phyloP scores from a whole-genome alignment of 2,329 filamentous ascomycete genomes.

The Chaetomiaceae sp. region DNA sequence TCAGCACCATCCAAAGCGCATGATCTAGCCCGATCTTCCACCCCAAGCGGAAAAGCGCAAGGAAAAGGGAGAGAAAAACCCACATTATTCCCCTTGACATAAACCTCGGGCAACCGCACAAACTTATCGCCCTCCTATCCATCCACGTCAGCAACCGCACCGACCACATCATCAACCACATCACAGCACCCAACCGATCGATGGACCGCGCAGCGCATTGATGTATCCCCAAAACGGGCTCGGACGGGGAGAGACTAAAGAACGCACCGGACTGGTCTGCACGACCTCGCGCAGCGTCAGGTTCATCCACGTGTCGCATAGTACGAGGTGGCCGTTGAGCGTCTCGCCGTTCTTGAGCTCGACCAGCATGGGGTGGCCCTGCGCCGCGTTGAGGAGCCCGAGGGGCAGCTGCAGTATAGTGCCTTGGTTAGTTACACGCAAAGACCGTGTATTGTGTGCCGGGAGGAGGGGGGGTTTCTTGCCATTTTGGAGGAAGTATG shows the following conservation, averaged over 20 bases:
- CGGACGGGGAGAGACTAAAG: too few relatives aligned
- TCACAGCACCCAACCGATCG: too few relatives aligned
- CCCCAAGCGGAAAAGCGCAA: too few relatives aligned
- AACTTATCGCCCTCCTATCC: slow-evolving; percentile 84
- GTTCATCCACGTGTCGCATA: slow-evolving; percentile 99
- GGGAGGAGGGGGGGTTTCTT: too few relatives aligned
- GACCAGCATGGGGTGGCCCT: slow-evolving; percentile 96
- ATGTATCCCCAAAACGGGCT: too few relatives aligned
- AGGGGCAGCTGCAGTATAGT: slow-evolving; percentile 52
- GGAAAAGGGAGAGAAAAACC: slow-evolving; percentile 31
- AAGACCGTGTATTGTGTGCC: too few relatives aligned
- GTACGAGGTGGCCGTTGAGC: slow-evolving; percentile 90
- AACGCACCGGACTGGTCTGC: slow-evolving; percentile 75
- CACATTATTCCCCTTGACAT: slow-evolving; percentile 96
- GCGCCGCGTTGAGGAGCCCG: slow-evolving; percentile 87
- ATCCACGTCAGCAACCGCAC: neutral
- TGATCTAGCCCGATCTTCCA: too few relatives aligned
- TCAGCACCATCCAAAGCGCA: slow-evolving; percentile 23
- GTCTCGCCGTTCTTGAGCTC: slow-evolving; percentile 98
- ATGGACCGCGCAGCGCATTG: too few relatives aligned
- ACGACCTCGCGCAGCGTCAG: slow-evolving; percentile 94
- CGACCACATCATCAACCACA: too few relatives aligned
- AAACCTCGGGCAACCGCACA: slow-evolving; percentile 84
- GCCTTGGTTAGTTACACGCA: too few relatives aligned
- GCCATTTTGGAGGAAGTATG: too few relatives aligned